A percentile compares a stretch with the other conserved stretches of the same genome.
Evolutionary conservation across 441 rosid species (phyloP).

Genomic region (Populus hybrid): DNA sequence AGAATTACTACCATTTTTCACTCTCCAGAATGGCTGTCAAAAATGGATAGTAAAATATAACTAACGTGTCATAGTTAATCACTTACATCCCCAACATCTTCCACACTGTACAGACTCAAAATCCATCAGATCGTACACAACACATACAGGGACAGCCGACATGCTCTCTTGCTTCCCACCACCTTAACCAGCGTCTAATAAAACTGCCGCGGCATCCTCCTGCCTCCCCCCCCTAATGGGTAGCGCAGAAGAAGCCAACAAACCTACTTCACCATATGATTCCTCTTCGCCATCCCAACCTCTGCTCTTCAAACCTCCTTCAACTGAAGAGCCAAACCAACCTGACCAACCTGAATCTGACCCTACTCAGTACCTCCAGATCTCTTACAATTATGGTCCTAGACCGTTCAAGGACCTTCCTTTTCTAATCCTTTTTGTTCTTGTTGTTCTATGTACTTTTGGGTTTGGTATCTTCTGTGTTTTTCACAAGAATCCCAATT

Average conservation of each 20-base stretch:
- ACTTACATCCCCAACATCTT: neutral
- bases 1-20: neutral
- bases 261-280: constrained; percentile 37
- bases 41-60: neutral
- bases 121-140: neutral
- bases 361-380: constrained; percentile 75
- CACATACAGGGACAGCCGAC: neutral
- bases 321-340: constrained; percentile 35
- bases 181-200: constrained; percentile 9
- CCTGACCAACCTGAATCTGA: constrained; percentile 46
- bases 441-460: constrained; percentile 50
- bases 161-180: constrained; percentile 9
- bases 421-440: constrained; percentile 55
- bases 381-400: constrained; percentile 69
- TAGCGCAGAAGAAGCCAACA: constrained; percentile 42
- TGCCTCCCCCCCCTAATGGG: constrained; percentile 36
- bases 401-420: constrained; percentile 73
- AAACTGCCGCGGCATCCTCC: constrained; percentile 1
- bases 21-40: neutral
- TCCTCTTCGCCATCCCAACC: constrained; percentile 53
- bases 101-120: neutral
- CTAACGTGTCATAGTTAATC: neutral
- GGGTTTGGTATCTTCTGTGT: constrained; percentile 64
- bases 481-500: constrained; percentile 52
- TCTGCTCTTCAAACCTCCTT: constrained; percentile 51